phyloP scores from a whole-genome alignment of 2,329 filamentous ascomycete genomes.

The Aureobasidium sp. region DNA sequence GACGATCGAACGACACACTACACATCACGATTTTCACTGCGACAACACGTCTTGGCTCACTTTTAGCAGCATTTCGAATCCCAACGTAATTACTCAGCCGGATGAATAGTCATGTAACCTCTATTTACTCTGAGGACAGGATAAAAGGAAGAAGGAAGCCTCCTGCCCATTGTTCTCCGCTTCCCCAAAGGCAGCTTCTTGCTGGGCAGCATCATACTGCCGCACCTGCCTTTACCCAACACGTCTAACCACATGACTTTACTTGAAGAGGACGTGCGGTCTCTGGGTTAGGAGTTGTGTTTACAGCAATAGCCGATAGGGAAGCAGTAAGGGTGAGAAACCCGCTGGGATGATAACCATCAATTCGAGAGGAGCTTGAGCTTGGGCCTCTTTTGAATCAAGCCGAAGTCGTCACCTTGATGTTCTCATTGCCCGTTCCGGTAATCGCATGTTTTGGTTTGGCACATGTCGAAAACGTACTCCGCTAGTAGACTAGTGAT shows the following conservation, averaged over 20 bases:
- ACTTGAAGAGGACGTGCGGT: too few relatives aligned
- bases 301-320: neutral
- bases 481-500: neutral
- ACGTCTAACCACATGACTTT: neutral
- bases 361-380: neutral
- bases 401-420: neutral
- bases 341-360: neutral
- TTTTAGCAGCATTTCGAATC: neutral
- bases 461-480: neutral
- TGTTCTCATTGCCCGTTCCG: neutral
- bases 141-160: neutral
- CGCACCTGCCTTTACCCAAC: neutral
- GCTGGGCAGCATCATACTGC: neutral
- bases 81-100: neutral
- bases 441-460: neutral
- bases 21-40: neutral
- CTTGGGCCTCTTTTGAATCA: neutral
- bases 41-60: neutral
- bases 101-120: neutral
- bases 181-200: neutral
- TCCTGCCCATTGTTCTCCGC: neutral
- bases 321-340: neutral
- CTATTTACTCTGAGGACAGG: neutral
- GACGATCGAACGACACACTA: constrained; percentile 1
- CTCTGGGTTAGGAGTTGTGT: too few relatives aligned